These are phyloP conservation scores for Centrapalus pauciflorus DNA, from an alignment of 129 eudicot species.

Conservation along the genomic window DNA sequence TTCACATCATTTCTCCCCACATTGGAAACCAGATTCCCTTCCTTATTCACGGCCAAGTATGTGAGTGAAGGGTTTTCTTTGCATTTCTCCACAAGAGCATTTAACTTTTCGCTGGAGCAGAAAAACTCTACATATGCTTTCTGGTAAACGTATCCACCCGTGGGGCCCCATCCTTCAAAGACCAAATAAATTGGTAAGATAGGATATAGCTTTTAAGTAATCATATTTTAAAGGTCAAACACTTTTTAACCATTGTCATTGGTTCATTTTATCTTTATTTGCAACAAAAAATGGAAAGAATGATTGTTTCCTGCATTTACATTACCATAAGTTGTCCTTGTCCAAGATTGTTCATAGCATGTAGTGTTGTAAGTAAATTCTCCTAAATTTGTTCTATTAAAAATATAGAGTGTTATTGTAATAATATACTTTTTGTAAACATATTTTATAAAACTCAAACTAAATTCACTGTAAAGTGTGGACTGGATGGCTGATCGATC, in stretches of 20 bases:
- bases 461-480: no score
- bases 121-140: conserved; percentile 91
- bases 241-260: not conserved
- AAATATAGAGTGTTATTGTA: no score
- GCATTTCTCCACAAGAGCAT: conserved; percentile 64
- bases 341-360: not conserved
- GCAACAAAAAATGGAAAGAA: not conserved
- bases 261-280: not conserved
- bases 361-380: no score
- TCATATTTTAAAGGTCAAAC: not conserved
- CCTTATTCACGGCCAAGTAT: conserved; percentile 81
- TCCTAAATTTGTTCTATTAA: no score
- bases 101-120: conserved; percentile 69
- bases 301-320: not conserved
- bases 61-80: conserved; percentile 59
- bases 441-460: no score
- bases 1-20: conserved; percentile 54
- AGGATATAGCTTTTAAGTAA: not conserved
- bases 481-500: no score
- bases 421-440: no score
- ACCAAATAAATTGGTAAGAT: conserved; percentile 8
- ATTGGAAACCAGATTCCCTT: conserved; percentile 62
- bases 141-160: conserved; percentile 95
- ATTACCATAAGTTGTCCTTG: not conserved
- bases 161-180: conserved; percentile 85